Base-by-base conservation (phyloP, 805 yeast genomes). In the Metschnikowia aberdeeniae region DNA sequence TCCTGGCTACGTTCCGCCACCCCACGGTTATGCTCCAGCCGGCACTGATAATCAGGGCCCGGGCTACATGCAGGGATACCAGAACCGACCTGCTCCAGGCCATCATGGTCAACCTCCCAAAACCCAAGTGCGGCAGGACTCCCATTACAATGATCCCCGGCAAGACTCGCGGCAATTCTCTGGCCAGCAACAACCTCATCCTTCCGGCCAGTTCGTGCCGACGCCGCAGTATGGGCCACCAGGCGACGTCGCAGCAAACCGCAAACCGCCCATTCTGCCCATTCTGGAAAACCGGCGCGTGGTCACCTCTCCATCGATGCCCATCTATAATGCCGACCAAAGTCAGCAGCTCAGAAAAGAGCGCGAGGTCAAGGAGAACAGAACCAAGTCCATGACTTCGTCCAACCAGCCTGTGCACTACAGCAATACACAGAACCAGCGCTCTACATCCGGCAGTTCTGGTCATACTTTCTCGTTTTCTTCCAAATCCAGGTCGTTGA, bases 401-500 rank as follows among this genome's bases (percentile, higher is more conserved):
- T 43, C 52, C 8, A 43, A 46, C 20, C 52, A 41, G 13, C 44
- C 47, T 4, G 36, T 36, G 35, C 24, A 31, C 14, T 39, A 39
- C 29, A 39, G 32, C 22, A 39, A 39, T 14, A 22, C 56, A 12
- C 53, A 59, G 20, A 51, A 54, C 22, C 64, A 60, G 50, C 73
- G 70, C 43, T 54, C 68, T 2, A 63, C 63, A 44, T 67, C 54
- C 14, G 45, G 44, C 26, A 39, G 46, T n/a, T 45, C 51, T 3
- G 45, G 51, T 6, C 52, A 46, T 35, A 42, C 55, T 6, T 52
- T 50, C 28, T 46, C 73, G 20, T 57, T 70, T 13, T 58, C 70
- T 2, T 67, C 74, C 7, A 68, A 67, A 43, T 67, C 73, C 3
- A 53, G 74, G 30, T 70, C 75, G 1, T 68, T 70, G 43, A 62